phyloP scores from a whole-genome alignment of 73 alveolate species.

The Paramecium octaurelia region DNA sequence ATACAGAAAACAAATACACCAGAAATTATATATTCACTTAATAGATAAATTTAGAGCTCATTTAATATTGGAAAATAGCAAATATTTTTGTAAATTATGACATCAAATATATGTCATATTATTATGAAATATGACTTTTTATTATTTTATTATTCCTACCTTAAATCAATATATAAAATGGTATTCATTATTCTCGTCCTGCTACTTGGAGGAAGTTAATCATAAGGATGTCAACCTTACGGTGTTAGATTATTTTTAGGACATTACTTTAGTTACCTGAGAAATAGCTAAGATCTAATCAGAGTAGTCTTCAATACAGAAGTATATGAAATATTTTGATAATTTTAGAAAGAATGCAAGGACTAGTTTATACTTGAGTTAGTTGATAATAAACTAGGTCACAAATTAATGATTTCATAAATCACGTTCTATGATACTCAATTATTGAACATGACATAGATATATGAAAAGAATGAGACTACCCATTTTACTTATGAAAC shows the following conservation, averaged over 20 bases:
- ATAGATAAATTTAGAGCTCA: not conserved
- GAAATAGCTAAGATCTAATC: not conserved
- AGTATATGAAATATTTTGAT: not conserved
- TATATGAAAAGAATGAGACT: not conserved
- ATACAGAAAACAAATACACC: not conserved
- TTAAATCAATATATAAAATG: not conserved
- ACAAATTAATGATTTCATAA: not conserved
- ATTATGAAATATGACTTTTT: not conserved
- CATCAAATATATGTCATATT: not conserved
- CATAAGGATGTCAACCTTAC: not conserved
- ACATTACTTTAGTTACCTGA: not conserved
- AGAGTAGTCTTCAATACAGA: not conserved
- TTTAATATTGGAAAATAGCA: not conserved
- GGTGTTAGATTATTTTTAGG: not conserved
- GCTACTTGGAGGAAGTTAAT: not conserved
- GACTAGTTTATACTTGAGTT: not conserved
- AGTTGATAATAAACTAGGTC: not conserved
- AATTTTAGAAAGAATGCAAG: not conserved
- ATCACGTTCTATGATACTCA: not conserved
- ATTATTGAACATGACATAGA: not conserved
- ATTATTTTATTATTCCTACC: not conserved
- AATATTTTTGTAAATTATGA: not conserved
- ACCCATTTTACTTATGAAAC: not conserved
- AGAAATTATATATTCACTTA: not conserved
- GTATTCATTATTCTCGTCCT: not conserved